These are phyloP conservation scores for Penicillium sp. DNA, from an alignment of 2,329 filamentous ascomycete species.

Conservation along the genomic window DNA sequence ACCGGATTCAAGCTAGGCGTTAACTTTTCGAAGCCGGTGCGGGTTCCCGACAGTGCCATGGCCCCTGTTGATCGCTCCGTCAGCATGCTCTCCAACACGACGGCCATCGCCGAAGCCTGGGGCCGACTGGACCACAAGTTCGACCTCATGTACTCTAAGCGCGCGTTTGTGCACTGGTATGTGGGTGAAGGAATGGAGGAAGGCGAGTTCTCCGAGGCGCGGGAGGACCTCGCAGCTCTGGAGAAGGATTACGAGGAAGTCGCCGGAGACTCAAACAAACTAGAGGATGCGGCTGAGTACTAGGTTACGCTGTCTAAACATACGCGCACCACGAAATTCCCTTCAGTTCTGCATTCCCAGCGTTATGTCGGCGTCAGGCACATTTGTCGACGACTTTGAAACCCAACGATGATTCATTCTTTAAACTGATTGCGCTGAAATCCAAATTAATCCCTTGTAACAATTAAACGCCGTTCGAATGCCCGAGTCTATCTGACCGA, in stretches of 20 bases:
- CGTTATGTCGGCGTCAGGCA: constrained; percentile 13
- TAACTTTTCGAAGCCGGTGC: constrained; percentile 96
- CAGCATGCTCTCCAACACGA: constrained; percentile 94
- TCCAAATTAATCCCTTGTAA: neutral
- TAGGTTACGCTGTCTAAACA: constrained; percentile 46
- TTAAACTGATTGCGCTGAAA: neutral
- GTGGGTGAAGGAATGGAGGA: constrained; percentile 99
- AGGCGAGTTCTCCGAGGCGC: constrained; percentile 98
- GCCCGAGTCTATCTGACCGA: constrained; percentile 2
- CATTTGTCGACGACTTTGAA: constrained; percentile 4
- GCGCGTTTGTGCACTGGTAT: constrained; percentile 99
- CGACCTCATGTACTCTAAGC: constrained; percentile 99
- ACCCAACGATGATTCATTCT: constrained; percentile 7
- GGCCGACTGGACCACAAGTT: constrained; percentile 95
- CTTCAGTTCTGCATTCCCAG: constrained; percentile 12
- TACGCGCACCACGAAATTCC: constrained; percentile 7
- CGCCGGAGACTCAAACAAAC: constrained; percentile 85
- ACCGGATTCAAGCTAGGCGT: constrained; percentile 99
- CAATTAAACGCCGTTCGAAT: constrained; percentile 2
- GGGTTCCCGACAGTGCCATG: constrained; percentile 92
- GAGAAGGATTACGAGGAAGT: constrained; percentile 99
- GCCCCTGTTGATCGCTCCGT: constrained; percentile 98
- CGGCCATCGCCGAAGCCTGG: constrained; percentile 97
- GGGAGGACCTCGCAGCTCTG: constrained; percentile 94
- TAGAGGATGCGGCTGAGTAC: constrained; percentile 79